Conservation (phyloP, 78 protist species). For the Dictyostelium capitatum region DNA sequence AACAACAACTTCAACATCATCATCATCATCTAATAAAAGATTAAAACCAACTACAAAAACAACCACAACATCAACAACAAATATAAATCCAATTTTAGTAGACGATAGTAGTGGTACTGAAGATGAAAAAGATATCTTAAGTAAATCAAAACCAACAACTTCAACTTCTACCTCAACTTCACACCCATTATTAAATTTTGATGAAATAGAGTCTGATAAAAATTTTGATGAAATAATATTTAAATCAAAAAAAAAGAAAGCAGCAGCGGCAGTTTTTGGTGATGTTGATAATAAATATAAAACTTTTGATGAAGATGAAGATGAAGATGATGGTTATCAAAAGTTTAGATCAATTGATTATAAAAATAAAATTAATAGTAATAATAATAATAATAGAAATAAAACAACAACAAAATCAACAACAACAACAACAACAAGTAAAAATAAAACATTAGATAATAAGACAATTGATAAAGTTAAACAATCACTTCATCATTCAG, state of each 20-base stretch:
- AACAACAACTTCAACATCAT: background rate
- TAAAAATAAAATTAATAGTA: background rate
- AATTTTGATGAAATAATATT: background rate
- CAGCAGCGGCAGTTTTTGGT: background rate
- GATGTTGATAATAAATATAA: background rate
- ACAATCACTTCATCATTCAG: background rate
- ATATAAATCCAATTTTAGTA: background rate
- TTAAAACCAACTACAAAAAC: background rate
- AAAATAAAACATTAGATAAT: background rate
- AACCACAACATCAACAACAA: background rate
- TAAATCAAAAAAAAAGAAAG: background rate
- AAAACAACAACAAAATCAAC: background rate
- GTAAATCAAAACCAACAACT: background rate
- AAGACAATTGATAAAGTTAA: conserved; percentile 2
- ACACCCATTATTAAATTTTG: background rate
- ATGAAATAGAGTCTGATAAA: background rate
- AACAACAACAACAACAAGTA: background rate
- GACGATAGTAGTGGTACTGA: background rate
- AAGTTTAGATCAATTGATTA: background rate
- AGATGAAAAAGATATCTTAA: background rate
- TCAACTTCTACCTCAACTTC: background rate
- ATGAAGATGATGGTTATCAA: too few relatives aligned
- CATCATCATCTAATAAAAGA: background rate
- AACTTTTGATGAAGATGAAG: conserved; percentile 1
- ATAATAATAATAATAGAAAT: background rate